Conservation (phyloP, 352 stramenopile genomes). For the Pythium periplocum region DNA sequence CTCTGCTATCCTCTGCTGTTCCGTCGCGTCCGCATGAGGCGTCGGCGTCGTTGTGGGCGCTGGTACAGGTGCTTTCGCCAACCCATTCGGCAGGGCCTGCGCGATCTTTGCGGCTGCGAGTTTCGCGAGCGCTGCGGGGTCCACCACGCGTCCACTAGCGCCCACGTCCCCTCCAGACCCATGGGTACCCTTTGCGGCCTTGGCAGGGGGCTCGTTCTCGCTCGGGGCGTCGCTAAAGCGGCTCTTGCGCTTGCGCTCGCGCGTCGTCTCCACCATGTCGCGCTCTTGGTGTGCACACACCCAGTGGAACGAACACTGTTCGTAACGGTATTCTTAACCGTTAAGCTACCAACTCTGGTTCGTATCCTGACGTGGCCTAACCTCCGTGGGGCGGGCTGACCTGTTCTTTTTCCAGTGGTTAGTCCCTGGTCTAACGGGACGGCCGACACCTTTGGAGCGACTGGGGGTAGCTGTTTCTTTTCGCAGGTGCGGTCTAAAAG, state of each 20-base stretch:
- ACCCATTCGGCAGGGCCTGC: conserved; percentile 35
- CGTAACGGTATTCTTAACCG: no score
- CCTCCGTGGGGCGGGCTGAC: no score
- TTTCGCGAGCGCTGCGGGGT: conserved; percentile 62
- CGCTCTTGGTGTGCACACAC: no score
- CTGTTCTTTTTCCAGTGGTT: no score
- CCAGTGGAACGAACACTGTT: no score
- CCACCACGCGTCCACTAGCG: conserved; percentile 13
- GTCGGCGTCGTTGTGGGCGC: conserved; percentile 3
- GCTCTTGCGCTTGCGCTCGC: conserved; percentile 73
- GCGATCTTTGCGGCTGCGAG: conserved; percentile 72
- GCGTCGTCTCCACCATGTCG: conserved; percentile 14
- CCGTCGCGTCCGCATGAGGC: conserved; percentile 1
- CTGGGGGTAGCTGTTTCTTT: no score
- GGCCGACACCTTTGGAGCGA: no score
- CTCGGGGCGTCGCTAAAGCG: conserved; percentile 69
- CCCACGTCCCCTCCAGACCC: background rate
- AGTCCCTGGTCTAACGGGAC: no score
- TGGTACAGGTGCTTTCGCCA: conserved; percentile 1
- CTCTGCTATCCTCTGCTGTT: conserved; percentile 34
- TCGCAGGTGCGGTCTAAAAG: no score
- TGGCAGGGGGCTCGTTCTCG: conserved; percentile 10
- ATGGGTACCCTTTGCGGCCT: conserved; percentile 7
- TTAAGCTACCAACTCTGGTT: no score
- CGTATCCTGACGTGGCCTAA: no score